Evolutionary conservation across 108 stramenopile genomes (phyloP), one percentile per base, ranked within the genome.

Genomic region (Cyclotella distinguenda): DNA sequence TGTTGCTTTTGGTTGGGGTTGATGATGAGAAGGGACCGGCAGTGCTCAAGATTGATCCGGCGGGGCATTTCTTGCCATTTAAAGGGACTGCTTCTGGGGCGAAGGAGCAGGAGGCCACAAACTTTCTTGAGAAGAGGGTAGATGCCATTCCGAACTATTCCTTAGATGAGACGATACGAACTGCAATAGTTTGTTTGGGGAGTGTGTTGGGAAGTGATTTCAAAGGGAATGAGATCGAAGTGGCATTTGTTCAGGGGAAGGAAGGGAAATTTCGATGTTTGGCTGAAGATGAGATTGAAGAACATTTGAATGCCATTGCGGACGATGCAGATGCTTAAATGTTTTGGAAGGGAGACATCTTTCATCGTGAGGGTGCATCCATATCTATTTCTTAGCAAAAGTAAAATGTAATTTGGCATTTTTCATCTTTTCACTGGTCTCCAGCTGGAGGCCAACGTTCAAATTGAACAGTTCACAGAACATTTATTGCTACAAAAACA

Each of bases 51-150:
- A 91, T 98, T 7, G 99, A 99, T 79, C 97, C 96, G 25, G 99
- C 97, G n/a, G 99, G 99, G 12, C 96, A 97, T 68, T 98, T 82
- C 65, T 70, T 97, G 49, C 97, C 97, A 0, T 99, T 95, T 79
- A 86, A 92, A 68, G 98, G 95, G 16, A 78, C 95, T 0, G 96
- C 97, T 0, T 77, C 88, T 0, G 99, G 99, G 16, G 74, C 86
- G 19, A 98, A 98, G 83, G 95, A 97, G 70, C 95, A 97, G 81
- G 99, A 99, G 82, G 97, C 99, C 26, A 91, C 95, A 70, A 98
- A 97, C 74, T 96, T 91, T 84, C 84, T 99, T 66, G 99, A 99
- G 82, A 98, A 97, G 81, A 81, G 91, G 64, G 97, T 91, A 13
- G 78, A 73, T 13, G 88, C 91, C 23, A 80, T 95, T 60, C 68